Evolutionary conservation across 257 asterid species (phyloP).

Genomic region (Solanum habrochaites): DNA sequence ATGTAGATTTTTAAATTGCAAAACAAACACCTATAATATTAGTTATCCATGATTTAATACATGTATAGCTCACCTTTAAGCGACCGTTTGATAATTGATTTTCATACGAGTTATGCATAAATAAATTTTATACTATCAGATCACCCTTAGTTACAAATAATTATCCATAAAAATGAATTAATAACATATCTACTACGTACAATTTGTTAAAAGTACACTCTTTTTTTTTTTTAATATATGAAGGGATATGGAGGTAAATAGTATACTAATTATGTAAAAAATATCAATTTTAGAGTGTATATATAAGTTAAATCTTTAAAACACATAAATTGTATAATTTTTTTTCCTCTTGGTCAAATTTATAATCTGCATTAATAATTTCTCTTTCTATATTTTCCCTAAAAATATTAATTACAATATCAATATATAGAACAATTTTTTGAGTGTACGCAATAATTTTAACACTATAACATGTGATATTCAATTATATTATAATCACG

Average conservation of each 20-base stretch:
- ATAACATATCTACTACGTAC: too few relatives aligned
- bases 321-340: background rate
- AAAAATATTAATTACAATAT: background rate
- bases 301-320: background rate
- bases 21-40: too few relatives aligned
- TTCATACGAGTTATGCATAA: background rate
- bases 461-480: background rate
- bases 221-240: background rate
- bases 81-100: background rate
- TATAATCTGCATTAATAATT: background rate
- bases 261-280: background rate
- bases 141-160: too few relatives aligned
- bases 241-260: background rate
- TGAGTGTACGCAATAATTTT: background rate
- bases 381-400: background rate
- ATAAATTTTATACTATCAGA: too few relatives aligned
- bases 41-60: too few relatives aligned
- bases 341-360: background rate
- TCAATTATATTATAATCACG: background rate
- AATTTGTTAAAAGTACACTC: too few relatives aligned
- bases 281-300: background rate
- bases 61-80: background rate
- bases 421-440: background rate
- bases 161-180: too few relatives aligned
- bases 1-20: too few relatives aligned